A percentile compares a stretch with the other conserved stretches of the same genome.
Evolutionary conservation across 352 stramenopile genomes (phyloP).

Genomic region (Phytophthora pisi): DNA sequence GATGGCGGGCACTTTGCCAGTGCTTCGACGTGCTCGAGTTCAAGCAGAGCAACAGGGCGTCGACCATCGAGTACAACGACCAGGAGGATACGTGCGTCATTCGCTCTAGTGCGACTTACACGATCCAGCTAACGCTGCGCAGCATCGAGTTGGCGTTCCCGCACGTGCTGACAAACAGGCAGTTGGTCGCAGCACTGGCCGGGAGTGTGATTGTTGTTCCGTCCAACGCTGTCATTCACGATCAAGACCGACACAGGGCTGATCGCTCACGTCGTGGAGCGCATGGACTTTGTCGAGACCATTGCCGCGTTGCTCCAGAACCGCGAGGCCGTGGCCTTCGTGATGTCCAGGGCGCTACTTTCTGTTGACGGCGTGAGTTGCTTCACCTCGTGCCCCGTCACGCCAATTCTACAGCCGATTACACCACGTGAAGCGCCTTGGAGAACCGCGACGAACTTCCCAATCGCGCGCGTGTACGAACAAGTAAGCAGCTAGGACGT

Average conservation of each 20-base stretch:
- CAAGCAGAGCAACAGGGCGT: background rate
- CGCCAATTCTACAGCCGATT: background rate
- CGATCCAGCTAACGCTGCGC: constrained; percentile 6
- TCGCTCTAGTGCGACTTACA: constrained; percentile 17
- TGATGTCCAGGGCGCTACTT: constrained; percentile 9
- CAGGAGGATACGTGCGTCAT: constrained; percentile 10
- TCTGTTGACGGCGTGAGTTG: constrained; percentile 7
- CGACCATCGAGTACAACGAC: constrained; percentile 6
- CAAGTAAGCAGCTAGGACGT: background rate
- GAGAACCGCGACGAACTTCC: background rate
- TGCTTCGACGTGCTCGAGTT: constrained; percentile 24
- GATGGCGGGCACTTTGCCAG: constrained; percentile 13
- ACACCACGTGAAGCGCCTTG: background rate
- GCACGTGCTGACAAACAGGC: constrained; percentile 4
- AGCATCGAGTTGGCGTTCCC: constrained; percentile 18
- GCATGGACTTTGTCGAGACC: constrained; percentile 8
- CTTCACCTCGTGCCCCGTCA: background rate
- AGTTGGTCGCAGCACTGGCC: background rate
- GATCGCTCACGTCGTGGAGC: constrained; percentile 8
- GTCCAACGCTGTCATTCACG: constrained; percentile 2
- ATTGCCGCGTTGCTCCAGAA: constrained; percentile 6
- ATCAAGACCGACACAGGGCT: constrained; percentile 1
- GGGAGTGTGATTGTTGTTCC: constrained; percentile 3
- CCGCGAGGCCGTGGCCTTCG: constrained; percentile 6
- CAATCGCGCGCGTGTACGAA: background rate